Conservation (phyloP, 116 monocot species). For the Posidonia oceanica region DNA sequence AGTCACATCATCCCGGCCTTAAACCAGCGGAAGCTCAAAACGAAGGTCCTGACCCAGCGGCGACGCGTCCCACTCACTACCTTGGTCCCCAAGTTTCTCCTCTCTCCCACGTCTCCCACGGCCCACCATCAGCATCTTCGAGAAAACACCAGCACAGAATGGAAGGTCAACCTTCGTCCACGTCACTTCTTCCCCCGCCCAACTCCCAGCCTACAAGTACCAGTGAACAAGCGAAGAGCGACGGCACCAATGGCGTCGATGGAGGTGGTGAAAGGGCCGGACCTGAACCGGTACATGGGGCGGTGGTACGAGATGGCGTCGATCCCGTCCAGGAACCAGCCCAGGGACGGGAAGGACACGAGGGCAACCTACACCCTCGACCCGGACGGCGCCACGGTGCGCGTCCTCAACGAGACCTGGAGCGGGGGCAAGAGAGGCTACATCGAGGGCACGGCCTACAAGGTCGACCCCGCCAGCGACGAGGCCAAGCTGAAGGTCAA, state of each 20-base stretch:
- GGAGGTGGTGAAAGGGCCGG: conserved; percentile 35
- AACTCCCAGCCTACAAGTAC: too few relatives aligned
- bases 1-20: too few relatives aligned
- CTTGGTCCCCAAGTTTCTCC: too few relatives aligned
- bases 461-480: conserved; percentile 46
- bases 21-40: too few relatives aligned
- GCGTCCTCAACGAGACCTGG: conserved; percentile 85
- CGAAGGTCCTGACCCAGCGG: too few relatives aligned
- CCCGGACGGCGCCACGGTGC: conserved; percentile 41
- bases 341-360: conserved; percentile 42
- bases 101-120: too few relatives aligned
- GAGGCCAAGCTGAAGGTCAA: conserved; percentile 89
- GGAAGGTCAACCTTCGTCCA: too few relatives aligned
- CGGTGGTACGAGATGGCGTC: conserved; percentile 92
- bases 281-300: conserved; percentile 52
- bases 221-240: too few relatives aligned
- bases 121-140: too few relatives aligned
- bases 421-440: conserved; percentile 32
- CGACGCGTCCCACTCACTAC: too few relatives aligned
- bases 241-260: conserved; percentile 5
- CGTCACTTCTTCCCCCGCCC: too few relatives aligned
- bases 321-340: conserved; percentile 60
- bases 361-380: conserved; percentile 65
- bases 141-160: too few relatives aligned
- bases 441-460: conserved; percentile 68